Conservation (phyloP, 139 green algal genomes). For the Micractinium sp. region DNA sequence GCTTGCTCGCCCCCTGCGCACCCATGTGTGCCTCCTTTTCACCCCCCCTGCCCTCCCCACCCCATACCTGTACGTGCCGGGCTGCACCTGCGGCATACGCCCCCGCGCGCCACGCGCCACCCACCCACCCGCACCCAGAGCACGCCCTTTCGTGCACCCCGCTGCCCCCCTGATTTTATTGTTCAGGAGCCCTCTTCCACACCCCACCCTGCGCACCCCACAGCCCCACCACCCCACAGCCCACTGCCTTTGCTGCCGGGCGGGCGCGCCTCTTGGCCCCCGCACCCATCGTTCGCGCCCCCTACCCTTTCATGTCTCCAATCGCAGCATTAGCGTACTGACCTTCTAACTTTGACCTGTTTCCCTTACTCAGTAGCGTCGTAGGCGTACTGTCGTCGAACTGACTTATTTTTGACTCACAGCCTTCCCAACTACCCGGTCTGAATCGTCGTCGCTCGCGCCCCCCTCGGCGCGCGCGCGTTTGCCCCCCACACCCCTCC, state of each 20-base stretch:
- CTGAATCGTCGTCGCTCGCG: too few species aligned
- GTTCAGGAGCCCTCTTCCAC: neutral
- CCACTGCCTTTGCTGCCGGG: neutral
- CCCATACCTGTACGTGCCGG: too few species aligned
- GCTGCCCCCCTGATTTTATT: neutral
- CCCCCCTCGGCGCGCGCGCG: neutral
- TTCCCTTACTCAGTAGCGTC: neutral
- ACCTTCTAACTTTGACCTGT: neutral
- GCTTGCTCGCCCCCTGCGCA: neutral
- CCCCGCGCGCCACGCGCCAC: neutral
- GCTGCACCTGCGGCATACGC: neutral
- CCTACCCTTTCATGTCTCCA: constrained; percentile 3
- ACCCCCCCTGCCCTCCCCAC: neutral
- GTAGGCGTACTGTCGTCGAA: neutral
- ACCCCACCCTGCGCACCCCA: too few species aligned
- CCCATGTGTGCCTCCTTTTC: neutral
- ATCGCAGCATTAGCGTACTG: constrained; percentile 11
- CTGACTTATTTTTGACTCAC: neutral
- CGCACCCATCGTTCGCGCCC: neutral
- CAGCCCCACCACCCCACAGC: too few species aligned
- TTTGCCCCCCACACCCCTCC: too few species aligned
- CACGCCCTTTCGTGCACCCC: neutral
- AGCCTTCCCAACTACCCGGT: neutral
- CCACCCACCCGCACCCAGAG: neutral
- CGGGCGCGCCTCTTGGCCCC: neutral